Evolutionary conservation across 2,329 filamentous ascomycete species (phyloP), one percentile per base, ranked within the genome.

Genomic region (Neonectria hederae): DNA sequence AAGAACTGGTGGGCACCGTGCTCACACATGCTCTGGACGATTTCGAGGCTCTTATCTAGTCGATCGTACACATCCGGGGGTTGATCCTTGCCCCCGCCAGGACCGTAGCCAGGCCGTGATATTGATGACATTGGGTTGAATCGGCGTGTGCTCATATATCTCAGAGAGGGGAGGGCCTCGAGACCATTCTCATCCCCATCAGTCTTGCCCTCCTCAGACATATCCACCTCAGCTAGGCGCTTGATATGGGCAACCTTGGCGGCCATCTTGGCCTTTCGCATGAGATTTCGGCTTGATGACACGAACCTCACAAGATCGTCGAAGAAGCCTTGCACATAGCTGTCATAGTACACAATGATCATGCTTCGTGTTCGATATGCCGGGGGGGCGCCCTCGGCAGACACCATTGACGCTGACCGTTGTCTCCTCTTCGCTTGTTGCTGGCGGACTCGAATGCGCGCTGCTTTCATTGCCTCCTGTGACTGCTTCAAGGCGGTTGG

Each of bases 321-420:
- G 69, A 97, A 93, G 42, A 90, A 89, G 54, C 88, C 88, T 76
- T 97, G 94, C 4, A 97, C 90, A 66, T 93, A 90, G 70, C 91
- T 92, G 76, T 97, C 94, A 76, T 97, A 97, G 78, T 93, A 94
- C n/a, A 97, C 92, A 43, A 96, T 90, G 43, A 95, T 90, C 84
- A 93, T 91, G 62, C 86, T 90, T 69, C 91, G 87, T 4, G 89
- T 89, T 59, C 92, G 89, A 76, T 91, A 91, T 66, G 88, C 87
- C 11, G 82, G 77, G 1, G 82, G 76, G 2, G 79, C 76, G 11
- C 86, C 84, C 40, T 81, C 80, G 38, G 78, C 81, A 45, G 85
- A 87, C 54, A 83, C 70, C 69, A 87, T 79, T 0, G 86, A 88
- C 24, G 84, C 79, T 13, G 84, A 83, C 57, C 84, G 82, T 56